phyloP scores from a whole-genome alignment of 352 stramenopile species.

The Pythium dissimile region DNA sequence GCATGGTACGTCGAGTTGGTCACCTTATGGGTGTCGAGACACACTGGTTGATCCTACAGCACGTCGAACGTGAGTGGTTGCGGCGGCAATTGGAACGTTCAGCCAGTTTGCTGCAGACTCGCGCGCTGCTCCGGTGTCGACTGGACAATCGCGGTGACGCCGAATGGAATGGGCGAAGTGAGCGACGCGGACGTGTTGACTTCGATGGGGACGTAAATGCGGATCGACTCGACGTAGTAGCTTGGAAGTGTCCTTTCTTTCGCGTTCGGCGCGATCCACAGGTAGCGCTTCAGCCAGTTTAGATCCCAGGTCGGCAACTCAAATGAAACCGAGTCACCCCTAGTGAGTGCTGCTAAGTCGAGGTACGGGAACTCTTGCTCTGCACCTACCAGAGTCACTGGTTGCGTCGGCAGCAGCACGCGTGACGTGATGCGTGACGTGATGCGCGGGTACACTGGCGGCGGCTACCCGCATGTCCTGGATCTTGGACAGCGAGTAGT shows the following conservation, averaged over 20 bases:
- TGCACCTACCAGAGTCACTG: background rate
- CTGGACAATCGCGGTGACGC: background rate
- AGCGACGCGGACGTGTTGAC: background rate
- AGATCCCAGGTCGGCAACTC: background rate
- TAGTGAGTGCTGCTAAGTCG: background rate
- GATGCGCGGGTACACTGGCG: background rate
- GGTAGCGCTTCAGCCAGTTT: slow-evolving; percentile 3
- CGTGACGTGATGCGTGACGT: background rate
- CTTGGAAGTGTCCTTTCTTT: background rate
- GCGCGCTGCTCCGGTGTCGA: background rate
- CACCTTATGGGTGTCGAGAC: background rate
- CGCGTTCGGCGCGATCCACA: background rate
- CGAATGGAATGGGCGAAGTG: background rate
- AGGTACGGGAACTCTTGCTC: background rate
- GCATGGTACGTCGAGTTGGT: slow-evolving; percentile 5
- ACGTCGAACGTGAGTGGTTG: background rate
- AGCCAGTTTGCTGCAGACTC: background rate
- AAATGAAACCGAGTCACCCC: background rate
- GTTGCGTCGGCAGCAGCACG: slow-evolving; percentile 3
- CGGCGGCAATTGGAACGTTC: background rate
- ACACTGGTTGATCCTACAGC: background rate
- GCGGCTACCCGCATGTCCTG: slow-evolving; percentile 7
- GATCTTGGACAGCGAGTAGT: slow-evolving; percentile 9
- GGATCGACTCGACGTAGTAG: slow-evolving; percentile 6
- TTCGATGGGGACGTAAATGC: background rate